Conservation (phyloP, 495 filamentous ascomycete genomes). For the Penicilliopsis zonata region DNA sequence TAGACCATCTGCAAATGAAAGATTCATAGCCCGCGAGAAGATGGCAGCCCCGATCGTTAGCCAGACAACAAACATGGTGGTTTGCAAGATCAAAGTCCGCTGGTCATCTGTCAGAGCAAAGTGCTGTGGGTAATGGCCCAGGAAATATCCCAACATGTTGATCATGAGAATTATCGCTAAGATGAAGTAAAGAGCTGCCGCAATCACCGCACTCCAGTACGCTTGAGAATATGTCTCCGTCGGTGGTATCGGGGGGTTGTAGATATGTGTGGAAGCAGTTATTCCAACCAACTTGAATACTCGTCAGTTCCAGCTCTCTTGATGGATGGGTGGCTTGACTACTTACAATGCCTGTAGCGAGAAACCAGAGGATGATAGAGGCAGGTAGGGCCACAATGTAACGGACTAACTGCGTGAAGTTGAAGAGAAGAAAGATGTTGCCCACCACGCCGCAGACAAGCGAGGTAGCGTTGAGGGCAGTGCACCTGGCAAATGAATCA, state of each 20-base stretch:
- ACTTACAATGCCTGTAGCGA: conserved; percentile 54
- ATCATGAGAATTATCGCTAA: conserved; percentile 53
- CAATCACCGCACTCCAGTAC: conserved; percentile 67
- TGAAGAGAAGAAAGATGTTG: conserved; percentile 63
- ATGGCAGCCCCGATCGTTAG: conserved; percentile 46
- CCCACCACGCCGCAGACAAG: conserved; percentile 55
- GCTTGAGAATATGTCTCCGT: conserved; percentile 58
- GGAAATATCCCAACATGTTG: conserved; percentile 69
- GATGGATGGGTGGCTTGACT: neutral
- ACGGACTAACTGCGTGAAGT: conserved; percentile 70
- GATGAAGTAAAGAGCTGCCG: conserved; percentile 52
- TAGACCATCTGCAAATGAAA: conserved; percentile 42
- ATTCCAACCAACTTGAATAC: conserved; percentile 44
- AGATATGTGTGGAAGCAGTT: conserved; percentile 45
- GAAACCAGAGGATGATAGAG: conserved; percentile 57
- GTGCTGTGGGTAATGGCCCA: conserved; percentile 66
- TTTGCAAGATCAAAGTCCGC: conserved; percentile 53
- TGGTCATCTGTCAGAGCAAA: conserved; percentile 65
- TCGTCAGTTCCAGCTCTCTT: conserved; percentile 2
- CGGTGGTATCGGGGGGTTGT: conserved; percentile 44
- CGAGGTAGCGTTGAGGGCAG: conserved; percentile 52
- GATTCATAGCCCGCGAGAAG: conserved; percentile 35
- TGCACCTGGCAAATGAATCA: conserved; percentile 16
- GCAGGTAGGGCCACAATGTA: conserved; percentile 66
- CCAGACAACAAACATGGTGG: conserved; percentile 51